A percentile compares a stretch with the other conserved stretches of the same genome.
Evolutionary conservation across 1,284 basidiomycete species (phyloP).

Genomic region (Volvariella surrecta): DNA sequence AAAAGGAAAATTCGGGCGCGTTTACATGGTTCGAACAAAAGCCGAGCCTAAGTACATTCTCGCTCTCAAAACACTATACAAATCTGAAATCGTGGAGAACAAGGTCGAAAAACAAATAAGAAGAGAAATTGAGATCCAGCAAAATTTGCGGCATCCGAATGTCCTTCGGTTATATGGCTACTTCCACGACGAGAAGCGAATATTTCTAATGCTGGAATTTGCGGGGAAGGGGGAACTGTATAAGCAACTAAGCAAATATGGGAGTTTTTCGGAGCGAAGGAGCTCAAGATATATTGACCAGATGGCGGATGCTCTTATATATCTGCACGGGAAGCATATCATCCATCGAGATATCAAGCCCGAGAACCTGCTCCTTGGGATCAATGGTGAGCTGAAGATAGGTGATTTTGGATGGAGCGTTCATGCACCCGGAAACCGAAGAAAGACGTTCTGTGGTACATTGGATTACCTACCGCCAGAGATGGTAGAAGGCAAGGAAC

Average conservation of each 20-base stretch:
- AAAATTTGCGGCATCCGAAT: constrained; percentile 94
- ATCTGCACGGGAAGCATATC: constrained; percentile 94
- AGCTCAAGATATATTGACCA: constrained; percentile 91
- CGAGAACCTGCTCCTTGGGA: constrained; percentile 91
- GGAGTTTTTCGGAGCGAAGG: constrained; percentile 82
- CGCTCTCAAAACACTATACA: constrained; percentile 96
- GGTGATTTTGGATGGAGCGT: constrained; percentile 99
- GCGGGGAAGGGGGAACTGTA: constrained; percentile 95
- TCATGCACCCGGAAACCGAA: constrained; percentile 87
- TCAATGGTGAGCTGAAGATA: constrained; percentile 97
- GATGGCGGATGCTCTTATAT: constrained; percentile 94
- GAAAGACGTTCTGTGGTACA: constrained; percentile 91
- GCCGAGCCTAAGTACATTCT: constrained; percentile 85
- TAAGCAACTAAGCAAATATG: constrained; percentile 84
- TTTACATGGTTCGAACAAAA: constrained; percentile 97
- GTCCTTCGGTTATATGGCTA: constrained; percentile 93
- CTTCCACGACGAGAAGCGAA: constrained; percentile 97
- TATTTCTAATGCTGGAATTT: constrained; percentile 97
- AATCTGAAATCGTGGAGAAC: constrained; percentile 87
- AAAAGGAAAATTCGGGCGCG: constrained; percentile 97
- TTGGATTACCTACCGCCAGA: constrained; percentile 97
- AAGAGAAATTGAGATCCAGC: constrained; percentile 98
- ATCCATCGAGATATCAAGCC: constrained; percentile 99
- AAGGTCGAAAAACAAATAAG: constrained; percentile 91
- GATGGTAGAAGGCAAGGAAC: constrained; percentile 91